Evolutionary conservation across 2,329 filamentous ascomycete species (phyloP).

Genomic region (Aspergillus tanneri): DNA sequence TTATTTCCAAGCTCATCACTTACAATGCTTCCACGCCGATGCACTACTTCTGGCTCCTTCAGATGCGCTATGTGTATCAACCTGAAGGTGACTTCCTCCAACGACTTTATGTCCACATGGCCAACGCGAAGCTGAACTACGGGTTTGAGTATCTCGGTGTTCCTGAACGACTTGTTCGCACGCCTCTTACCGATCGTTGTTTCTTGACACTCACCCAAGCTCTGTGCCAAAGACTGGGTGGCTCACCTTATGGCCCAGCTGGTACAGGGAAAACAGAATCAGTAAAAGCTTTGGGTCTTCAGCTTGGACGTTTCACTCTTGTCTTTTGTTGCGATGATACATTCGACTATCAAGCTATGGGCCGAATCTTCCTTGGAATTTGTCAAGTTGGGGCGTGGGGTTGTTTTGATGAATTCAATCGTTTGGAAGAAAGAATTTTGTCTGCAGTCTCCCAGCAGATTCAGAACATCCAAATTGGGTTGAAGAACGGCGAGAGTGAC

Average conservation of each 20-base stretch:
- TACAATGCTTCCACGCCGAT: conserved; percentile 70
- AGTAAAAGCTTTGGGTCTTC: conserved; percentile 93
- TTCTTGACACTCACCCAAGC: conserved; percentile 98
- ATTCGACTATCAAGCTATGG: conserved; percentile 99
- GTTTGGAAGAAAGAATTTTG: conserved; percentile 93
- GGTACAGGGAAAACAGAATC: conserved; percentile 99
- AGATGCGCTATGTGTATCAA: conserved; percentile 94
- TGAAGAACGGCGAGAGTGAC: conserved; percentile 80
- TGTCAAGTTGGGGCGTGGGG: conserved; percentile 99
- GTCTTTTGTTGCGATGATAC: conserved; percentile 99
- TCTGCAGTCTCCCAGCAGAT: conserved; percentile 99
- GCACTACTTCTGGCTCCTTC: conserved; percentile 89
- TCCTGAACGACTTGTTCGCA: conserved; percentile 91
- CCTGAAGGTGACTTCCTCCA: conserved; percentile 77
- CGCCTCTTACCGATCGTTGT: conserved; percentile 94
- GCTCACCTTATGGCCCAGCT: conserved; percentile 94
- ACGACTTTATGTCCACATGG: conserved; percentile 90
- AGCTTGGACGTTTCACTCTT: conserved; percentile 94
- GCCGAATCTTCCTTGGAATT: conserved; percentile 97
- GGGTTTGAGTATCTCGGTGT: conserved; percentile 98
- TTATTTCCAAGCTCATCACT: conserved; percentile 80
- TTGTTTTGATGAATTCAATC: conserved; percentile 99
- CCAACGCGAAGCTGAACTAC: conserved; percentile 91
- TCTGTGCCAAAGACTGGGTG: conserved; percentile 88
- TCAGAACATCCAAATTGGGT: conserved; percentile 95